These are phyloP conservation scores for Backusella circina DNA, from an alignment of 192 early-diverging fungal species.

Conservation along the genomic window DNA sequence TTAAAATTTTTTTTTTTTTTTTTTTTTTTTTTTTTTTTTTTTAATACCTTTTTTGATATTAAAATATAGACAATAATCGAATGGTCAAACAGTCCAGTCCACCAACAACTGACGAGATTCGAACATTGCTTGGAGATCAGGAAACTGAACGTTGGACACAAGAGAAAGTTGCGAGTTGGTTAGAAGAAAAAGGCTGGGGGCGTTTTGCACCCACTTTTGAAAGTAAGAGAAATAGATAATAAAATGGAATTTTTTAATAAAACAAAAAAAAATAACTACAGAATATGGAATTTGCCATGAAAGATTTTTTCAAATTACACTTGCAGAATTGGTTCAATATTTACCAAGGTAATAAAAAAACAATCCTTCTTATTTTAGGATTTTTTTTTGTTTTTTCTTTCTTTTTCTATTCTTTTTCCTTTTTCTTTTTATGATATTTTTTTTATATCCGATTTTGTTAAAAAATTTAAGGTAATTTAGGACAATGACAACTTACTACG, in stretches of 20 bases:
- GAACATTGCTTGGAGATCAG: conserved; percentile 14
- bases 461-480: conserved; percentile 6
- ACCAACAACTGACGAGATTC: conserved; percentile 18
- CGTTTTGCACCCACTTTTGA: conserved; percentile 22
- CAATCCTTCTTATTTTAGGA: background rate
- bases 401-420: background rate
- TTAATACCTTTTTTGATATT: background rate
- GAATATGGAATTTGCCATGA: conserved; percentile 18
- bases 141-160: conserved; percentile 22
- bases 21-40: background rate
- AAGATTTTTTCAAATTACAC: conserved; percentile 31
- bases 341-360: conserved; percentile 18
- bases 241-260: conserved; percentile 4
- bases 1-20: background rate
- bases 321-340: conserved; percentile 25
- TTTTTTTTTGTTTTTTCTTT: background rate
- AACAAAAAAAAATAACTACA: conserved; percentile 4
- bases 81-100: conserved; percentile 25
- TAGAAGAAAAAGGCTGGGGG: conserved; percentile 26
- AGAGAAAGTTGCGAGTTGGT: conserved; percentile 27
- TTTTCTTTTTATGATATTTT: background rate
- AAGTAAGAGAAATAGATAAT: conserved; percentile 14
- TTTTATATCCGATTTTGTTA: conserved; percentile 3
- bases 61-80: background rate
- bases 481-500: conserved; percentile 32